Evolutionary conservation across 495 filamentous ascomycete genomes (phyloP), one percentile per base, ranked within the genome.

Genomic region (Neurospora sp.): DNA sequence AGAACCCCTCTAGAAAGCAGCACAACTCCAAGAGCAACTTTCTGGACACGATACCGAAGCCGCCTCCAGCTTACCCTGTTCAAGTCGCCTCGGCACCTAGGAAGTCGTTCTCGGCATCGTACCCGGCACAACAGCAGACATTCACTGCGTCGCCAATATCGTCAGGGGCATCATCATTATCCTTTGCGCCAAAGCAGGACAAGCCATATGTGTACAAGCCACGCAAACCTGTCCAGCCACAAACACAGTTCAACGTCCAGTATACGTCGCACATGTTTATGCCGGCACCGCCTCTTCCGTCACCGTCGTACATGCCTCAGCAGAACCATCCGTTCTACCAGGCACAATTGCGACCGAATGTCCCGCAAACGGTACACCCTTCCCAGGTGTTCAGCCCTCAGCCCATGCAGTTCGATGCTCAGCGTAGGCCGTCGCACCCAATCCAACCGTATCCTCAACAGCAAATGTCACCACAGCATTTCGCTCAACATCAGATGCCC

Each of bases 11-110:
- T 45, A 89, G 87, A 22, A 82, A 78, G 1, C 75, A 71, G 59
- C 84, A 91, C 74, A 90, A 89, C 71, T 74, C 81, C 40, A 88
- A 88, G 80, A 87, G 85, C 72, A 88, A 88, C 75, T 92, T 89
- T 80, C 75, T 91, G 79, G 89, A 90, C 68, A 87, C 87, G 3
- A 81, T 91, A 71, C 87, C 84, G 16, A 88, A 88, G 76, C 85
- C 88, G 9, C 59, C 81, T 42, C 76, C 81, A 27, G 69, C 73
- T 69, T 20, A 74, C 79, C 65, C 40, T 75, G 42, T 59, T 5
- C 48, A 59, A 4, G 48, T 74, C 76, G 14, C 74, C 79, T 38
- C 77, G 75, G 42, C 68, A 18, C 53, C 75, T 10, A 73, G 44
- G 71, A 71, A 73, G 3, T 44, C 78, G 2, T 71, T 71, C 40